Base-by-base conservation (phyloP, 1,284 basidiomycete genomes). In the Pascua guehoae region DNA sequence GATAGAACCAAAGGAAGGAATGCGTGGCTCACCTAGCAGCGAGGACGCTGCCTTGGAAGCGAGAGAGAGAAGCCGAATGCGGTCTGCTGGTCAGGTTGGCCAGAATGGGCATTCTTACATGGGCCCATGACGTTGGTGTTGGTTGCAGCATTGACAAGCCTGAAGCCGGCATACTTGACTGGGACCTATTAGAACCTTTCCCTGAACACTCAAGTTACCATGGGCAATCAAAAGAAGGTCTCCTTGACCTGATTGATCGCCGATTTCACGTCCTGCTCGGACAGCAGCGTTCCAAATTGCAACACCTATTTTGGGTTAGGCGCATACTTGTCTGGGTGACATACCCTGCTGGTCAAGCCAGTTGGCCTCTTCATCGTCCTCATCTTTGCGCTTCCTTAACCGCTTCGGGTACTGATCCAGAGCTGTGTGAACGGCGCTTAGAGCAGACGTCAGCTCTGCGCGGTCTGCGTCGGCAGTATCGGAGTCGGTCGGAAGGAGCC, bases 121-220 rank as follows among this genome's bases (percentile, higher is more conserved):
- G 54, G 54, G 3, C 58, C 54, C 7, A 42, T 36, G 15, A 41
- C 53, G 8, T 16, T 38, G 2, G 47, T 14, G 14, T 44, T 32
- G 1, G 58, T 53, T 1, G 54, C 58, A 1, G 47, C 38, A 5
- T 60, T 37, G 40, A 60, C 43, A 7, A 60, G 42, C 41, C 43
- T 56, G 43, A 53, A 60, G 8, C 36, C 54, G 8, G 48, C 51
- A 12, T 53, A 40, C 40, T 60, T 53, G 10, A 60, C 58, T 60
- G 36, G 8, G 15, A 15, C 2, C 5, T 9, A 41, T 51, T 15
- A 51, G 47, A 1, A 3, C 2, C 4, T 9, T 10, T 10, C n/a
- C 8, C 24, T 2, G 5, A n/a, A 37, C 48, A 16, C 32, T 12
- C 32, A 39, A 32, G 51, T 12, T 38, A 56, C 58, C 10, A 8